A percentile compares a stretch with the other conserved stretches of the same genome.
Evolutionary conservation across 805 yeast species (phyloP).

Genomic region (Schwanniomyces yamadae): DNA sequence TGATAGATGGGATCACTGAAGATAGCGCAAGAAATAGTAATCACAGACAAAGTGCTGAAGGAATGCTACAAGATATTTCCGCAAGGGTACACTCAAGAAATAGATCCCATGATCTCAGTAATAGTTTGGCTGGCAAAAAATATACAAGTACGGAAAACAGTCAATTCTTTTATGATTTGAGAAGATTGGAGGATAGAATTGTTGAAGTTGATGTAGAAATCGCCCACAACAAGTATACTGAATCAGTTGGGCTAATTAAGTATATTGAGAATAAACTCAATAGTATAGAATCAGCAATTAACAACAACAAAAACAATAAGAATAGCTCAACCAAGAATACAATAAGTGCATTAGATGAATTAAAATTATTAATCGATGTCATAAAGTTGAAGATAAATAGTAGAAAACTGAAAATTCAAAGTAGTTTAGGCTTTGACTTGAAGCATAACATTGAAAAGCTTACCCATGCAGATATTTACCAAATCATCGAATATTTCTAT

Average conservation of each 20-base stretch:
- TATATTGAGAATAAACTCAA: slow-evolving; percentile 35
- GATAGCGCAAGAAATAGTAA: slow-evolving; percentile 30
- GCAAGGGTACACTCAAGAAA: slow-evolving; percentile 62
- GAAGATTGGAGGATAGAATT: slow-evolving; percentile 56
- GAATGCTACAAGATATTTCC: slow-evolving; percentile 55
- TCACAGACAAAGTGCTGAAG: slow-evolving; percentile 35
- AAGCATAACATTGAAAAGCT: slow-evolving; percentile 32
- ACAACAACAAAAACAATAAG: slow-evolving; percentile 7
- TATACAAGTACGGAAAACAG: slow-evolving; percentile 19
- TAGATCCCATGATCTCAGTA: slow-evolving; percentile 46
- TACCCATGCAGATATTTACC: slow-evolving; percentile 28
- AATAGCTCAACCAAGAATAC: neutral
- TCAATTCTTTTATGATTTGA: slow-evolving; percentile 45
- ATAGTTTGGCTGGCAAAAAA: slow-evolving; percentile 5
- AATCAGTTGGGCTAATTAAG: slow-evolving; percentile 42
- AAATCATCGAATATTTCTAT: slow-evolving; percentile 35
- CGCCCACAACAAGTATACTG: slow-evolving; percentile 56
- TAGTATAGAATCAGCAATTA: slow-evolving; percentile 26
- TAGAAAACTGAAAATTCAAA: slow-evolving; percentile 37
- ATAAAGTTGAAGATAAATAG: slow-evolving; percentile 39
- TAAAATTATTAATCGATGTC: slow-evolving; percentile 37
- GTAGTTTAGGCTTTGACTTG: slow-evolving; percentile 37
- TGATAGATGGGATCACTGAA: slow-evolving; percentile 26
- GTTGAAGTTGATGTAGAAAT: slow-evolving; percentile 70
- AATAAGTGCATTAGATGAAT: slow-evolving; percentile 17